phyloP scores from a whole-genome alignment of 768 basidiomycete genomes.

The Psilocybe tampanensis region DNA sequence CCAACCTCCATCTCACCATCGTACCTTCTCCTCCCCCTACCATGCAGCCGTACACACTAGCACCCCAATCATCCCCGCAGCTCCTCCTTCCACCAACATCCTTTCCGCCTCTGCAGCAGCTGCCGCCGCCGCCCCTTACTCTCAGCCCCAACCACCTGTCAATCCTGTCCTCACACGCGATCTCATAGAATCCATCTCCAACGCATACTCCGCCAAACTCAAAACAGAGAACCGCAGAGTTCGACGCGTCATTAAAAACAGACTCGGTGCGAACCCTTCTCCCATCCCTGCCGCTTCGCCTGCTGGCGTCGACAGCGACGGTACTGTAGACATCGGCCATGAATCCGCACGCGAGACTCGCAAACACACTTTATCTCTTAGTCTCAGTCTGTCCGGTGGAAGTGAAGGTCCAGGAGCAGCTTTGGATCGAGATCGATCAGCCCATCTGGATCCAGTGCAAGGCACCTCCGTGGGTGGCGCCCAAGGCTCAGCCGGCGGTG shows the following conservation, averaged over 20 bases:
- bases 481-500: neutral
- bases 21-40: constrained; percentile 19
- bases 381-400: constrained; percentile 12
- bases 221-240: constrained; percentile 58
- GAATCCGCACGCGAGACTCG: constrained; percentile 30
- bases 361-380: constrained; percentile 21
- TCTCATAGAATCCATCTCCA: constrained; percentile 47
- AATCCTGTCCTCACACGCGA: constrained; percentile 41
- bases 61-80: constrained; percentile 21
- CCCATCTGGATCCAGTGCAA: neutral
- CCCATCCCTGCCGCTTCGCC: neutral
- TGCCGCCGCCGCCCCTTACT: constrained; percentile 1
- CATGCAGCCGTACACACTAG: constrained; percentile 13
- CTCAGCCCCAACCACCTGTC: constrained; percentile 10
- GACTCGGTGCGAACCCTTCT: constrained; percentile 46
- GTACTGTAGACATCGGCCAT: constrained; percentile 6
- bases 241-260: constrained; percentile 61
- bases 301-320: constrained; percentile 15
- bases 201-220: constrained; percentile 49
- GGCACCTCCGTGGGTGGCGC: neutral
- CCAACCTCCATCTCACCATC: constrained; percentile 18
- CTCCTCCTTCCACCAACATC: constrained; percentile 19
- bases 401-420: neutral
- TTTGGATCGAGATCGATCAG: too few species aligned
- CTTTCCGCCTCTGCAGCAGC: constrained; percentile 15